Evolutionary conservation across 495 filamentous ascomycete genomes (phyloP).

Genomic region (Cairneyella variabilis): DNA sequence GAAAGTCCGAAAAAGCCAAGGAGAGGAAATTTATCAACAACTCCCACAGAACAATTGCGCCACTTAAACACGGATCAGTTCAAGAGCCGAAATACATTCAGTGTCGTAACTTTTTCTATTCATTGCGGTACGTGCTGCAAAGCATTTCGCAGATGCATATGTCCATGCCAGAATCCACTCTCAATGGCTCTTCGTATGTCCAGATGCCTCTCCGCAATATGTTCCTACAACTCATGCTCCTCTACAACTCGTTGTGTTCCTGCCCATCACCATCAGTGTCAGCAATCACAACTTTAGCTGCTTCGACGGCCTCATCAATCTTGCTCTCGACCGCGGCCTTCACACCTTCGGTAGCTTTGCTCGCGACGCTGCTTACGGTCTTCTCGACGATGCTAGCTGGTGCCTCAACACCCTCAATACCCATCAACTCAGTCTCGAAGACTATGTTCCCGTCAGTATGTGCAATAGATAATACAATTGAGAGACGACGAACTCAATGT

Average conservation of each 20-base stretch:
- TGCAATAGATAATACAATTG: constrained; percentile 8
- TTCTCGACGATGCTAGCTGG: constrained; percentile 47
- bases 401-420: constrained; percentile 72
- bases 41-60: too few species aligned
- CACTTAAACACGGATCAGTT: too few species aligned
- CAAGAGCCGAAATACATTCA: too few species aligned
- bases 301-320: constrained; percentile 40
- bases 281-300: constrained; percentile 37
- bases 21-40: too few species aligned
- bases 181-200: too few species aligned
- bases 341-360: constrained; percentile 35
- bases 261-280: constrained; percentile 45
- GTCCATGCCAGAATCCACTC: too few species aligned
- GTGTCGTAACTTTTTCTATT: too few species aligned
- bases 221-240: constrained; percentile 5
- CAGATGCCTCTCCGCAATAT: too few species aligned
- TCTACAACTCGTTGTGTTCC: constrained; percentile 51
- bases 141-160: too few species aligned
- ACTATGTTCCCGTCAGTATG: constrained; percentile 44
- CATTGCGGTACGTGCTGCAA: too few species aligned
- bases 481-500: constrained; percentile 56
- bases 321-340: constrained; percentile 41
- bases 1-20: too few species aligned
- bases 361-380: constrained; percentile 38
- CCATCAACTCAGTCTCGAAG: constrained; percentile 91